Percentiles rank a stretch among this genome's conserved stretches.
These are phyloP conservation scores for Biancaea sappan DNA, from an alignment of 306 rosid species.

Conservation along the genomic window DNA sequence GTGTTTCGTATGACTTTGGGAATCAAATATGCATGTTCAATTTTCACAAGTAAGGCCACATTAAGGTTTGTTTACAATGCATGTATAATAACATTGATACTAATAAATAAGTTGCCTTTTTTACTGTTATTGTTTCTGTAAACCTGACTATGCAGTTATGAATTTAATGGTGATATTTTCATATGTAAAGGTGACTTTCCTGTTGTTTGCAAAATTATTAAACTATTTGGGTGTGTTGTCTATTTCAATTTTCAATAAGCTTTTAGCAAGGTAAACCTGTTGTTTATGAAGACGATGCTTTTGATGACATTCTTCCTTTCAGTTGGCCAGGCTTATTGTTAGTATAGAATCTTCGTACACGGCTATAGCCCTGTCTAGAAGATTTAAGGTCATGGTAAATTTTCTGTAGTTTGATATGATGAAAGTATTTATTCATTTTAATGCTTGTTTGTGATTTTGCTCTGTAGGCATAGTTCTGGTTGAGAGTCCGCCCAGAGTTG, in stretches of 20 bases:
- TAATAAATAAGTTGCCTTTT: not conserved
- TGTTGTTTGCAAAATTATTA: not conserved
- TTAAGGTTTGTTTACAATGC: conserved; percentile 15
- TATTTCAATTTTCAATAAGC: not conserved
- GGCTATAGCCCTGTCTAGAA: not conserved
- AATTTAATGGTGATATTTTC: conserved; percentile 20
- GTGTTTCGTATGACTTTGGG: not conserved
- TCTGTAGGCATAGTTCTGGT: not conserved
- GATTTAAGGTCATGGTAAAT: not conserved
- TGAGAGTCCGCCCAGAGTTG: not conserved
- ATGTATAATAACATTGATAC: not conserved
- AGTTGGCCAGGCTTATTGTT: not conserved
- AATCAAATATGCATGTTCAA: conserved; percentile 17
- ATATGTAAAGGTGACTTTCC: not conserved
- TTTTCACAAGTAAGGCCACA: conserved; percentile 7
- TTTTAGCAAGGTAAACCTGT: not conserved
- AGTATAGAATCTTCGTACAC: not conserved
- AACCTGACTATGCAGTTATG: conserved; percentile 1
- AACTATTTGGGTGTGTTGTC: not conserved
- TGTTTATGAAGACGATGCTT: not conserved
- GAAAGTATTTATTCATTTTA: not conserved
- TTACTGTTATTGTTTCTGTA: not conserved
- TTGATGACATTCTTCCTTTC: conserved; percentile 3
- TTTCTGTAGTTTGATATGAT: not conserved
- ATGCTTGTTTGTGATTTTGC: not conserved